Conservation (phyloP, 2,329 filamentous ascomycete species). For the Pseudocercospora pini-densiflorae region DNA sequence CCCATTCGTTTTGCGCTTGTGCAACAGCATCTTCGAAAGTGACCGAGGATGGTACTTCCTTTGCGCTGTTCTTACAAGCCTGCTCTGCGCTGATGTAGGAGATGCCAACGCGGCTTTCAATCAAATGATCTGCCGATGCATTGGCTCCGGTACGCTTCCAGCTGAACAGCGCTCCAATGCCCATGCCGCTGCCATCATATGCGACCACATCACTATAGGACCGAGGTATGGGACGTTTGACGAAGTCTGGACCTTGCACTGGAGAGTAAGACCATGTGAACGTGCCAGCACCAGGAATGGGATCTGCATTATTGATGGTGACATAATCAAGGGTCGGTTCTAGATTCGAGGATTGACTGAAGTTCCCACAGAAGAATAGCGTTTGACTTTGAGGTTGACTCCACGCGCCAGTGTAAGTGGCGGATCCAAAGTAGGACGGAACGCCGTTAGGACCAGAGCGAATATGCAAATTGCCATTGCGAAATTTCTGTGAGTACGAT, state of each 20-base stretch:
- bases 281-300: slow-evolving; percentile 26
- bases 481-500: slow-evolving; percentile 31
- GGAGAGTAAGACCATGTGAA: slow-evolving; percentile 29
- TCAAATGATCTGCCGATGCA: slow-evolving; percentile 10
- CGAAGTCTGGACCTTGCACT: slow-evolving; percentile 20
- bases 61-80: slow-evolving; percentile 23
- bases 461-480: slow-evolving; percentile 26
- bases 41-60: slow-evolving; percentile 18
- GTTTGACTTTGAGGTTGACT: slow-evolving; percentile 50
- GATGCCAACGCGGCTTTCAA: slow-evolving; percentile 24
- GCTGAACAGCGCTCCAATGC: slow-evolving; percentile 29
- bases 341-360: slow-evolving; percentile 16
- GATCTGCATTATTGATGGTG: slow-evolving; percentile 9
- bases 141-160: slow-evolving; percentile 24
- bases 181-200: slow-evolving; percentile 26
- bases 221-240: slow-evolving; percentile 17
- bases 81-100: slow-evolving; percentile 26
- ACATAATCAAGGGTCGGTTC: slow-evolving; percentile 22
- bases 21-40: slow-evolving; percentile 24
- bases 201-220: slow-evolving; percentile 26
- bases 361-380: slow-evolving; percentile 51
- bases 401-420: slow-evolving; percentile 54
- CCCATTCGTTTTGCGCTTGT: slow-evolving; percentile 28
- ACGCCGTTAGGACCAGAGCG: slow-evolving; percentile 38
- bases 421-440: slow-evolving; percentile 50